Evolutionary conservation across 2,329 filamentous ascomycete genomes (phyloP).

Genomic region (Cryphonectria carpinicola): DNA sequence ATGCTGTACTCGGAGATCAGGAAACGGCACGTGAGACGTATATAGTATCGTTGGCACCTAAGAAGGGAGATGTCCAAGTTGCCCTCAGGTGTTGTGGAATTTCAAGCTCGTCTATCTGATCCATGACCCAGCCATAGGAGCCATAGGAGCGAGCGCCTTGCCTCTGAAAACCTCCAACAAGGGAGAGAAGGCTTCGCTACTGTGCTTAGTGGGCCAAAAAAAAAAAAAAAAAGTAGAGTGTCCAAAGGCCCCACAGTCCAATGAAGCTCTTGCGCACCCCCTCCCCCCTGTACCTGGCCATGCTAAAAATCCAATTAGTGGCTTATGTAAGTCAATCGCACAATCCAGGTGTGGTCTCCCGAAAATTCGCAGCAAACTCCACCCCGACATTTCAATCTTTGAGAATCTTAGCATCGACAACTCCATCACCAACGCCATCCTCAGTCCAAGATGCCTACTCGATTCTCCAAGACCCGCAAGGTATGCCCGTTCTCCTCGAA

Average conservation of each 20-base stretch:
- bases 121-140: too few relatives aligned
- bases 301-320: background rate
- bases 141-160: background rate
- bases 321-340: conserved; percentile 20
- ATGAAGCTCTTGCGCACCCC: background rate
- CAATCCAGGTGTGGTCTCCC: conserved; percentile 9
- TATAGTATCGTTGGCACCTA: background rate
- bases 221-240: background rate
- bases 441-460: conserved; percentile 60
- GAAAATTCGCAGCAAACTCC: conserved; percentile 20
- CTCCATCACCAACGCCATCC: conserved; percentile 27
- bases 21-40: background rate
- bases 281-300: background rate
- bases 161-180: background rate
- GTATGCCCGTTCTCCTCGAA: conserved; percentile 19
- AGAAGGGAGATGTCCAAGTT: background rate
- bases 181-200: background rate
- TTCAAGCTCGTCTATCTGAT: background rate
- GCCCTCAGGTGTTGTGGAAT: too few relatives aligned
- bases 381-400: conserved; percentile 18
- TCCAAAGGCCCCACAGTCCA: background rate
- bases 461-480: conserved; percentile 77
- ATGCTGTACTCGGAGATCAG: background rate
- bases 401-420: conserved; percentile 27
- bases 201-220: background rate